Conservation (phyloP, 2,329 filamentous ascomycete genomes). For the Metarhizium robertsii region DNA sequence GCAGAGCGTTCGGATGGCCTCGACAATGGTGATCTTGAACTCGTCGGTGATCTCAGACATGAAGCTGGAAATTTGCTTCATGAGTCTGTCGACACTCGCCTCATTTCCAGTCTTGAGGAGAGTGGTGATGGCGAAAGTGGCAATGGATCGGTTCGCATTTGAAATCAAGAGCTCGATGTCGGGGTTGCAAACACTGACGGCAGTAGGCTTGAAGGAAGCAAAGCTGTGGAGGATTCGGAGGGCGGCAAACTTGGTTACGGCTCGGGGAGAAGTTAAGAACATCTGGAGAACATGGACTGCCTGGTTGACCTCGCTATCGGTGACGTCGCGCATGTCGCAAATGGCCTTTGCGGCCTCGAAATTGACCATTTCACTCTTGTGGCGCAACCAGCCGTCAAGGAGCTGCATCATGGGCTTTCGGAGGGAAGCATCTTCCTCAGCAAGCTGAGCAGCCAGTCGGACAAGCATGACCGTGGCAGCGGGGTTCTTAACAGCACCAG, state of each 20-base stretch:
- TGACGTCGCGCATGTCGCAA: slow-evolving; percentile 87
- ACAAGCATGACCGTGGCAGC: slow-evolving; percentile 90
- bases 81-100: slow-evolving; percentile 88
- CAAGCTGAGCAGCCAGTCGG: slow-evolving; percentile 82
- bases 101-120: slow-evolving; percentile 98
- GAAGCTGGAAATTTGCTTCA: slow-evolving; percentile 97
- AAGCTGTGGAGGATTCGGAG: slow-evolving; percentile 95
- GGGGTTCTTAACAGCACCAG: slow-evolving; percentile 89
- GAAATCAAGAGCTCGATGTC: slow-evolving; percentile 96
- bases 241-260: slow-evolving; percentile 94
- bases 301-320: slow-evolving; percentile 82
- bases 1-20: slow-evolving; percentile 92
- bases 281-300: slow-evolving; percentile 92
- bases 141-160: slow-evolving; percentile 93
- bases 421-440: slow-evolving; percentile 82
- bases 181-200: slow-evolving; percentile 88
- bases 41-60: slow-evolving; percentile 99
- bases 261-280: slow-evolving; percentile 89
- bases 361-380: slow-evolving; percentile 99
- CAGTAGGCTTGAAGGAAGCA: slow-evolving; percentile 89
- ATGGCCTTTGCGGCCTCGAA: slow-evolving; percentile 98
- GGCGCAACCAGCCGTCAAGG: slow-evolving; percentile 89
- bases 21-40: slow-evolving; percentile 99
- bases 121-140: slow-evolving; percentile 96
- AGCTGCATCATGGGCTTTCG: slow-evolving; percentile 96